Conservation (phyloP, 768 basidiomycete species). For the Rhizopogon salebrosus region DNA sequence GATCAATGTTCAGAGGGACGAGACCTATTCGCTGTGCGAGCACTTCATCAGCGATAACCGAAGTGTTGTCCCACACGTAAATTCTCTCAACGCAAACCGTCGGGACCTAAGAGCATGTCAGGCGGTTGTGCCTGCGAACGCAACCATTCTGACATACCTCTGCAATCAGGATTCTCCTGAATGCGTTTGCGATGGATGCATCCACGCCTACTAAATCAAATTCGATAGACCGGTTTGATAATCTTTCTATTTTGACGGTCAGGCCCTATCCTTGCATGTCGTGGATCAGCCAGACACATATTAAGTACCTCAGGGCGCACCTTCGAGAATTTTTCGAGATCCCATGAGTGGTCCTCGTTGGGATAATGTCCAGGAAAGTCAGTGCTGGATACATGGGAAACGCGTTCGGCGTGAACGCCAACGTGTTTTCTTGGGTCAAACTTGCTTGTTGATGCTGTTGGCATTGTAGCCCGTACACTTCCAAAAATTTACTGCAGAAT, state of each 20-base stretch:
- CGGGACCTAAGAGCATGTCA: slow-evolving; percentile 60
- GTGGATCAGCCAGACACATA: slow-evolving; percentile 2
- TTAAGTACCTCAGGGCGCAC: slow-evolving; percentile 37
- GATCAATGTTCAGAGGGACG: slow-evolving; percentile 85
- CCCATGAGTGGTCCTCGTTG: slow-evolving; percentile 82
- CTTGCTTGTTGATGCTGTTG: slow-evolving; percentile 5
- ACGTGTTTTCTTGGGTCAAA: slow-evolving; percentile 53
- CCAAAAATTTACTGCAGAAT: too few relatives aligned
- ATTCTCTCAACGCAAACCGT: slow-evolving; percentile 87
- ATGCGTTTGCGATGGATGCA: slow-evolving; percentile 92
- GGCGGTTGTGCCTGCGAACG: background rate
- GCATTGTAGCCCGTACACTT: background rate
- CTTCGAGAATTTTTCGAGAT: slow-evolving; percentile 66
- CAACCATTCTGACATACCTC: slow-evolving; percentile 53
- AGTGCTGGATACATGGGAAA: slow-evolving; percentile 78
- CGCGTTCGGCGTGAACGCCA: slow-evolving; percentile 61
- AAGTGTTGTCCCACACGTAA: slow-evolving; percentile 93
- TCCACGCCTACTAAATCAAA: slow-evolving; percentile 96
- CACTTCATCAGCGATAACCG: slow-evolving; percentile 91
- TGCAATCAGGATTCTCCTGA: slow-evolving; percentile 87
- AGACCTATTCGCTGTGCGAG: slow-evolving; percentile 90
- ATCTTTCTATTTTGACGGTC: slow-evolving; percentile 65
- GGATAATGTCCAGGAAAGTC: slow-evolving; percentile 91
- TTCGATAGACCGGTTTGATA: slow-evolving; percentile 82
- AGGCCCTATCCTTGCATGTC: slow-evolving; percentile 52